Evolutionary conservation across 371 early-diverging fungal genomes (phyloP).

Genomic region (Mortierella sp.): DNA sequence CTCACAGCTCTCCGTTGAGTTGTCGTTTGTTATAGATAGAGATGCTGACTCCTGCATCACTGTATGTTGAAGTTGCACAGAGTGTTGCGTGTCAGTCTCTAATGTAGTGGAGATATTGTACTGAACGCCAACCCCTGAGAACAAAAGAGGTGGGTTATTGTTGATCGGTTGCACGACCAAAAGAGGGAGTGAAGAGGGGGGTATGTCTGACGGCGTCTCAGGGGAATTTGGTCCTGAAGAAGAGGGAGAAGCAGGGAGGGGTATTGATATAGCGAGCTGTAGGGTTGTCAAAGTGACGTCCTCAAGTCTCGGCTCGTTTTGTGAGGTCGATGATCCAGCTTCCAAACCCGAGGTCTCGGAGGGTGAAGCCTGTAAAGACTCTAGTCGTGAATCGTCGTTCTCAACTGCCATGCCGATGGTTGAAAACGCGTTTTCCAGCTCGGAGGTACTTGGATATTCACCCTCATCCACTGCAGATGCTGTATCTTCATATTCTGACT

Average conservation of each 20-base stretch:
- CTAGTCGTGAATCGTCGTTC: background rate
- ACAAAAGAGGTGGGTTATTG: background rate
- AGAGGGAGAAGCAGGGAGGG: background rate
- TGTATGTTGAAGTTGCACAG: background rate
- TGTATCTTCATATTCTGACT: background rate
- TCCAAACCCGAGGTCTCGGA: background rate
- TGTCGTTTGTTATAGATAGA: background rate
- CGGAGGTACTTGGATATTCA: background rate
- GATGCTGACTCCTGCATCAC: background rate
- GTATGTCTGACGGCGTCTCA: background rate
- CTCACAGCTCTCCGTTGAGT: background rate
- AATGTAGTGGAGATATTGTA: background rate
- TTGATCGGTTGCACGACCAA: background rate
- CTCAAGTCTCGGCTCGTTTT: background rate
- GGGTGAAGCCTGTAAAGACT: background rate
- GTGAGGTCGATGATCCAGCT: background rate
- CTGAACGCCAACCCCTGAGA: background rate
- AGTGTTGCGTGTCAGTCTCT: background rate
- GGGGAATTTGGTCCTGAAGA: background rate
- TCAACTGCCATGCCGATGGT: background rate
- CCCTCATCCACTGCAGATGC: background rate
- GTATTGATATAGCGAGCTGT: background rate
- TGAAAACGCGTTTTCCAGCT: background rate
- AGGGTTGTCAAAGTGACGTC: background rate
- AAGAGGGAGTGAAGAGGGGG: background rate